phyloP scores from a whole-genome alignment of 2,329 filamentous ascomycete species.

The Beauveria pseudobassiana region DNA sequence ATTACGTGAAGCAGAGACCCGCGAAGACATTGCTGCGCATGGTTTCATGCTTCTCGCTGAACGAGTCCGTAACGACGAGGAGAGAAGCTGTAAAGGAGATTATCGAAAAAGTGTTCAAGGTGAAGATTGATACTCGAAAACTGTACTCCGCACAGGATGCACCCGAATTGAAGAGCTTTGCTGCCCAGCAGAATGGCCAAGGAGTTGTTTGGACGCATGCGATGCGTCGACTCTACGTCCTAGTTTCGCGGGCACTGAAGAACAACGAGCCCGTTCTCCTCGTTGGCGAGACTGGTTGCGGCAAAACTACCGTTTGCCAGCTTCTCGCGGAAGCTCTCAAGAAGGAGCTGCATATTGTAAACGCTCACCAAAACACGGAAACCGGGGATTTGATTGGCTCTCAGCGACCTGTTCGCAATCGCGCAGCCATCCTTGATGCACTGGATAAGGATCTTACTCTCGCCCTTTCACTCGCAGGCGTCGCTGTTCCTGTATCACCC shows the following conservation, averaged over 20 bases:
- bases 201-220: slow-evolving; percentile 89
- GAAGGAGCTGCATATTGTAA: slow-evolving; percentile 79
- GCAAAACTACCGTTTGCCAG: slow-evolving; percentile 95
- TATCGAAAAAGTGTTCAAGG: slow-evolving; percentile 86
- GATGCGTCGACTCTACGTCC: slow-evolving; percentile 83
- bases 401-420: slow-evolving; percentile 83
- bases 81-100: slow-evolving; percentile 74
- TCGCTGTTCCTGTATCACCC: slow-evolving; percentile 34
- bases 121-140: slow-evolving; percentile 64
- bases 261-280: slow-evolving; percentile 93
- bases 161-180: slow-evolving; percentile 46
- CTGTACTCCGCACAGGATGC: slow-evolving; percentile 62
- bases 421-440: slow-evolving; percentile 60
- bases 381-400: slow-evolving; percentile 96
- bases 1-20: slow-evolving; percentile 71
- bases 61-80: slow-evolving; percentile 84
- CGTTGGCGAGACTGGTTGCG: slow-evolving; percentile 93
- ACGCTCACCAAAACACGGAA: slow-evolving; percentile 97
- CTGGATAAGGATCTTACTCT: slow-evolving; percentile 54
- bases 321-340: slow-evolving; percentile 74
- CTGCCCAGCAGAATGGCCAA: slow-evolving; percentile 42
- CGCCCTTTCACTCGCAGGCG: slow-evolving; percentile 34
- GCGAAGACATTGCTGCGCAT: slow-evolving; percentile 82
- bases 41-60: slow-evolving; percentile 96
- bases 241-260: slow-evolving; percentile 77